A percentile compares a stretch with the other conserved stretches of the same genome.
phyloP scores from a whole-genome alignment of 768 basidiomycete species.

The Panaeolus papilionaceus region DNA sequence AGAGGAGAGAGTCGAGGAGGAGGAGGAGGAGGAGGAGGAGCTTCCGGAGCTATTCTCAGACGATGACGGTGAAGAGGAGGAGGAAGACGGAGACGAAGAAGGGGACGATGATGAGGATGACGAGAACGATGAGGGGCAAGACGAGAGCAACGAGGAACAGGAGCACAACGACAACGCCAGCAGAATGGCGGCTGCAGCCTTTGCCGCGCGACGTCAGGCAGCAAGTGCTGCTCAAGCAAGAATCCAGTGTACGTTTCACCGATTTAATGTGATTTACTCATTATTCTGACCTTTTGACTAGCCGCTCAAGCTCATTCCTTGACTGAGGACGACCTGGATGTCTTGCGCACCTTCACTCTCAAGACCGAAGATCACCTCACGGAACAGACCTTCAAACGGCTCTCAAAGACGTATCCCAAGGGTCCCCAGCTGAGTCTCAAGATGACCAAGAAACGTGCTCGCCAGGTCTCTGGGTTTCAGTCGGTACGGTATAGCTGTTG shows the following conservation, averaged over 20 bases:
- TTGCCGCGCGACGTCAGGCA: constrained; percentile 12
- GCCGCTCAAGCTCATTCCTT: neutral
- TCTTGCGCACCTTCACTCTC: constrained; percentile 3
- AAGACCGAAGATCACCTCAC: constrained; percentile 14
- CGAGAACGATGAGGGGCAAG: constrained; percentile 10
- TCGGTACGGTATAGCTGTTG: constrained; percentile 10
- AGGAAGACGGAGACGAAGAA: constrained; percentile 2
- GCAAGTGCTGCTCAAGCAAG: neutral
- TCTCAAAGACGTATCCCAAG: constrained; percentile 9
- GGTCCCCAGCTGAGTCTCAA: neutral
- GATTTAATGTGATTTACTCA: too few species aligned
- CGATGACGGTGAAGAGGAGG: neutral
- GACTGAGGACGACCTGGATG: neutral
- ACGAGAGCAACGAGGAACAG: constrained; percentile 15
- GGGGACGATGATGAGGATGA: neutral
- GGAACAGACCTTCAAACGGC: constrained; percentile 5
- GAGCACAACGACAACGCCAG: constrained; percentile 6
- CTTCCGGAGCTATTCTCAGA: neutral
- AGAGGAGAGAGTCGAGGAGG: neutral
- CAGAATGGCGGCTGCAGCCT: constrained; percentile 14
- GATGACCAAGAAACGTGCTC: constrained; percentile 14
- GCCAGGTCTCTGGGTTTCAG: constrained; percentile 10
- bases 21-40: neutral
- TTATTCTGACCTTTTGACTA: neutral
- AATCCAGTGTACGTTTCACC: neutral